Base-by-base conservation (phyloP, 2,329 filamentous ascomycete genomes). In the Dothistroma pini region DNA sequence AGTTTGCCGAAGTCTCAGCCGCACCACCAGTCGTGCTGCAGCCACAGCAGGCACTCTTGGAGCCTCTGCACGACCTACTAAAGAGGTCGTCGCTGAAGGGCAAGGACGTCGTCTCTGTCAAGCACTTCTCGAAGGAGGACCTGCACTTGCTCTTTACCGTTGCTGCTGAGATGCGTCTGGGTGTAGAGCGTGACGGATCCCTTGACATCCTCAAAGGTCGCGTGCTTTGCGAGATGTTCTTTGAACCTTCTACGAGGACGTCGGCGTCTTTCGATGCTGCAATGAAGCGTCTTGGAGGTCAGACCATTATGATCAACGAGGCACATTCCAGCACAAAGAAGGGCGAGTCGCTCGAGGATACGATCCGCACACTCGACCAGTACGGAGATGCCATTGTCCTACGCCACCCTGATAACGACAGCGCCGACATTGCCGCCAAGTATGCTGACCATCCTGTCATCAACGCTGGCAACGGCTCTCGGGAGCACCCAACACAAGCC, bases 331-430 rank as follows among this genome's bases (percentile, higher is more conserved):
- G 91, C 14, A 93, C 93, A 4, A 85, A 93, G 77, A 99, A 99
- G 84, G 95, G 95, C 48, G 95, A 99, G 80, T 88, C 89, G 4
- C 85, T 99, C 19, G 91, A 95, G 73, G 95, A 99, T 74, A 96
- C 92, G 14, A 86, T 99, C 70, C 89, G 95, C 65, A 99, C 95
- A 1, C 84, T 99, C 53, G 92, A 88, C 68, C 96, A 92, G 81
- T 99, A 99, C 75, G 89, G 89, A 64, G 95, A 99, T 74, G 95
- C 93, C 16, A 87, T 99, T 66, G 92, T 99, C n/a, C 86, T 99
- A 52, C 92, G 95, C 57, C 95, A 99, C 76, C 93, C 95, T 2
- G 85, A 91, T 54, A 90, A 93, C 74, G 84, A 82, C 66, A 92
- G 89, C 63, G 90, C 91, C 29, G 87, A 92, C 56, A 85, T 89